Evolutionary conservation across 208 protist genomes (phyloP), one percentile per base, ranked within the genome.

Genomic region (Trypanosoma avium): DNA sequence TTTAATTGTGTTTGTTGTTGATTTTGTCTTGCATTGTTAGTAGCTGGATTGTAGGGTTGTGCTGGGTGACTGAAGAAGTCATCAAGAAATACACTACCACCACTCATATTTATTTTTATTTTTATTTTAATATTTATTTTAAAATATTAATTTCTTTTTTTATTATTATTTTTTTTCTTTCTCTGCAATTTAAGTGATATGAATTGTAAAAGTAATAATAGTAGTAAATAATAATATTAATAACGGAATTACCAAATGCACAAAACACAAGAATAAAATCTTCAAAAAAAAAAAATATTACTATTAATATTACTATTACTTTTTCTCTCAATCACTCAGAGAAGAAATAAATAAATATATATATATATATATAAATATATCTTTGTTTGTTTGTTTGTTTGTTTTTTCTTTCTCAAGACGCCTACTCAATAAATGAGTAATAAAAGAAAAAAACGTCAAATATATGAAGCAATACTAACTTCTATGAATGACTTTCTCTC

Each of bases 81-180:
- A 36, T 70, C 65, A 54, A 70, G 65, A 58, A 70, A 58, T 58
- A 63, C 65, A 29, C 26, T 56, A 22, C 33, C 26, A 17, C 48
- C 13, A 40, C 26, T 60, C 43, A 40, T 50, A 12, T 43, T 15
- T 42, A 4, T 21, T 36, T 35, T 58, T 36, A 12, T 26, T 27
- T 30, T 15, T 43, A 15, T 12, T 21, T 43, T 21, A 21, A 19
- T 43, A 21, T 17, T 26, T 46, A 43, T 26, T 27, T 49, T 70
- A n/a, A 12, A 50, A 26, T 15, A 35, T 21, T 19, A 19, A 52
- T 19, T 57, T 52, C 19, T 27, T 64, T 48, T 62, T 47, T 19
- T 55, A 45, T 10, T 55, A 36, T 52, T 29, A 53, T 50, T 64
- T 29, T 47, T 22, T 26, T 35, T 30, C 19, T 46, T 62, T 46